A percentile compares a stretch with the other conserved stretches of the same genome.
These are phyloP conservation scores for Populus alba DNA, from an alignment of 345 rosid species.

Conservation along the genomic window DNA sequence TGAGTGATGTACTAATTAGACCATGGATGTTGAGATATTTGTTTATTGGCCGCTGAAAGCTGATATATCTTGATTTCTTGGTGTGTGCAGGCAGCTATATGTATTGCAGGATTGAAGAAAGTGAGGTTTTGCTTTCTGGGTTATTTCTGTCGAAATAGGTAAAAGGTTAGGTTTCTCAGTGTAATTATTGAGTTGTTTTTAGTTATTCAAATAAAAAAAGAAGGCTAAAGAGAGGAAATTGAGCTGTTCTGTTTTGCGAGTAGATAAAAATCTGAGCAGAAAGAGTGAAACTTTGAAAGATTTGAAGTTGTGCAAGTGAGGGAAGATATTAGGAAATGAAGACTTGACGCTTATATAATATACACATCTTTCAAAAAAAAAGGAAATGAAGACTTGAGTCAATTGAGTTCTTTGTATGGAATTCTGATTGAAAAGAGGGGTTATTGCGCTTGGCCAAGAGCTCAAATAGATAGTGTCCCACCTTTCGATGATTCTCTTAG, in stretches of 20 bases:
- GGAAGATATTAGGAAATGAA: not conserved
- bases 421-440: not conserved
- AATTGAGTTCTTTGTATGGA: no score
- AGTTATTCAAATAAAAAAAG: not conserved
- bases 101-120: no score
- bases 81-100: no score
- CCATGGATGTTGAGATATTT: slow-evolving; percentile 1
- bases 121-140: no score
- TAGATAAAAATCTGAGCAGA: not conserved
- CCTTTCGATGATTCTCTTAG: no score
- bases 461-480: no score
- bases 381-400: not conserved
- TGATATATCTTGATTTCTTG: not conserved
- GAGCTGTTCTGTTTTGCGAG: not conserved
- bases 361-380: no score
- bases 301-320: slow-evolving; percentile 7
- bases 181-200: not conserved
- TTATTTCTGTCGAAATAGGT: not conserved
- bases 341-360: no score
- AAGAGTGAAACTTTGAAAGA: slow-evolving; percentile 3
- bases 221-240: not conserved
- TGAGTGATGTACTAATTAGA: not conserved
- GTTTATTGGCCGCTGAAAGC: not conserved
- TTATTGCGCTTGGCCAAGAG: no score
- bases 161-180: slow-evolving; percentile 1